phyloP scores from a whole-genome alignment of 2,329 filamentous ascomycete species.

The Alternaria metachromatica region DNA sequence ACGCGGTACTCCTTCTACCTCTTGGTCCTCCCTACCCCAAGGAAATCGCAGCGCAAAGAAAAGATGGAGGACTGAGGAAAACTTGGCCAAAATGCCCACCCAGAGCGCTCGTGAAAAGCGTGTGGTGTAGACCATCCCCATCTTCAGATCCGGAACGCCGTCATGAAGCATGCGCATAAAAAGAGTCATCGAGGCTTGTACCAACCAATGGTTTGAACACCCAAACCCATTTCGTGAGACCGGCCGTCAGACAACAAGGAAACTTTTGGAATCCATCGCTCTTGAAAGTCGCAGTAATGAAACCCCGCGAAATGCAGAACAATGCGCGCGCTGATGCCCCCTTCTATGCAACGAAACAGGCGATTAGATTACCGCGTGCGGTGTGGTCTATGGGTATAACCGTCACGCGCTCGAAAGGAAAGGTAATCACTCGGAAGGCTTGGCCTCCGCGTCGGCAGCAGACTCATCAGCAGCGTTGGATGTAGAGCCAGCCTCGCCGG shows the following conservation, averaged over 20 bases:
- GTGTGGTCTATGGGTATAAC: slow-evolving; percentile 46
- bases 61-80: slow-evolving; percentile 20
- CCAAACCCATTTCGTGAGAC: slow-evolving; percentile 18
- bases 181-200: slow-evolving; percentile 14
- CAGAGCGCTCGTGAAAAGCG: slow-evolving; percentile 29
- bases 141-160: slow-evolving; percentile 36
- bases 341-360: slow-evolving; percentile 50
- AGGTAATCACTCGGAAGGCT: slow-evolving; percentile 49
- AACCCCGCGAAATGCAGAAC: slow-evolving; percentile 47
- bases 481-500: slow-evolving; percentile 67
- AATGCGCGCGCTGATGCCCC: slow-evolving; percentile 49
- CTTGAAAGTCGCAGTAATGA: slow-evolving; percentile 23
- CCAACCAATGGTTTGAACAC: slow-evolving; percentile 23
- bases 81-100: slow-evolving; percentile 21
- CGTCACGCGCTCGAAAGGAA: slow-evolving; percentile 44
- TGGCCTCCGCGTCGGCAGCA: slow-evolving; percentile 34
- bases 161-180: slow-evolving; percentile 28
- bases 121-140: slow-evolving; percentile 20
- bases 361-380: slow-evolving; percentile 49
- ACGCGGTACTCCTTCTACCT: slow-evolving; percentile 11
- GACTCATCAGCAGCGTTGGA: slow-evolving; percentile 63
- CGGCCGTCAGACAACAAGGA: slow-evolving; percentile 29
- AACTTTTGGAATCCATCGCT: slow-evolving; percentile 34
- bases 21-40: slow-evolving; percentile 10
- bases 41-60: slow-evolving; percentile 10